Percentiles rank a stretch among this genome's conserved stretches.
phyloP scores from a whole-genome alignment of 305 asterid genomes.

The Fraxinus albicans region DNA sequence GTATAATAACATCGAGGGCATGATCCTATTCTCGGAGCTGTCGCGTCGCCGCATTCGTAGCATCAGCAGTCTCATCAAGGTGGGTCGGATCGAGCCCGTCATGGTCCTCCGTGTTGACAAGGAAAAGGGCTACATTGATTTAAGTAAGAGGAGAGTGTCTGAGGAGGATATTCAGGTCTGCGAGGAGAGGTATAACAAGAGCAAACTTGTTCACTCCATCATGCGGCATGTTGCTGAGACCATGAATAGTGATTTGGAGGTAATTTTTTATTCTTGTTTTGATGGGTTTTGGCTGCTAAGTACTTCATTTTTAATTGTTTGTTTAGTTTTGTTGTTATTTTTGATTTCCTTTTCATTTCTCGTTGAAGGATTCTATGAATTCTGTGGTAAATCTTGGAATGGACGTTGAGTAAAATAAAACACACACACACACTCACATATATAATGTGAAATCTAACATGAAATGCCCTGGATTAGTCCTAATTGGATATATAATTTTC shows the following conservation, averaged over 20 bases:
- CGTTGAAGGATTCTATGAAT: neutral
- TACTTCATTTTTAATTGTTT: neutral
- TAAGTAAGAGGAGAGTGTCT: conserved; percentile 92
- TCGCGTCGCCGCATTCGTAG: conserved; percentile 98
- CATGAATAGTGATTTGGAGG: conserved; percentile 78
- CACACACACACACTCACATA: too few relatives aligned
- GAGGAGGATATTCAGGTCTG: conserved; percentile 91
- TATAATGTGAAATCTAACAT: too few relatives aligned
- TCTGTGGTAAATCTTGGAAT: neutral
- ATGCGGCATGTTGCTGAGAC: conserved; percentile 99
- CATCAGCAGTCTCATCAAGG: conserved; percentile 87
- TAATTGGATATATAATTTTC: too few relatives aligned
- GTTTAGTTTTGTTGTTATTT: neutral
- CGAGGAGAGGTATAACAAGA: conserved; percentile 92
- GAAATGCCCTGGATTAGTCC: too few relatives aligned
- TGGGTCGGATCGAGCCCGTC: conserved; percentile 94
- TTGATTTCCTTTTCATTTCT: neutral
- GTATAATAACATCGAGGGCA: conserved; percentile 93
- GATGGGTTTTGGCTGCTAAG: neutral
- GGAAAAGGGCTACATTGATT: conserved; percentile 94
- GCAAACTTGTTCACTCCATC: conserved; percentile 96
- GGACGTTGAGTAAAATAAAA: too few relatives aligned
- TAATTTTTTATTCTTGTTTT: conserved; percentile 14
- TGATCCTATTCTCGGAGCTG: conserved; percentile 94
- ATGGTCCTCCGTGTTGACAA: conserved; percentile 97